Conservation (phyloP, 768 basidiomycete species). For the Rhizopogon vinicolor region DNA sequence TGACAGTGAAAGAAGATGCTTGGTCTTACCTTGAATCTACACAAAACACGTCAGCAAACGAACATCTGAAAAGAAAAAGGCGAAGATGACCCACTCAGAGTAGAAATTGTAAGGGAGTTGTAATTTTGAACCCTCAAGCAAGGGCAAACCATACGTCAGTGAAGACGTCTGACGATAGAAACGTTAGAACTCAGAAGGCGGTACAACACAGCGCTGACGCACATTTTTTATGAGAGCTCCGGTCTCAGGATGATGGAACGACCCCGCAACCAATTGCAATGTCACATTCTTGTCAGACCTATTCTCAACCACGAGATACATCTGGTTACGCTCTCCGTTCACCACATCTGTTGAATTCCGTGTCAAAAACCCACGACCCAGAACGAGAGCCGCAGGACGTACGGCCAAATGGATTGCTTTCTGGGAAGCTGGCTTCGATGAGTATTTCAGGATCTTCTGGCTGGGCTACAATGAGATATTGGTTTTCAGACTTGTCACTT, state of each 20-base stretch:
- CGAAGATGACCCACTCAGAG: constrained; percentile 62
- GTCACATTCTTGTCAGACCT: constrained; percentile 71
- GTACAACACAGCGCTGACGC: constrained; percentile 13
- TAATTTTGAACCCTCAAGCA: constrained; percentile 54
- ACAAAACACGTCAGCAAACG: constrained; percentile 8
- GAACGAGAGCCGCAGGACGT: constrained; percentile 26
- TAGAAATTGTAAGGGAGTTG: constrained; percentile 70
- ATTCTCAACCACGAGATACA: constrained; percentile 68
- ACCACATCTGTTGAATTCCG: constrained; percentile 55
- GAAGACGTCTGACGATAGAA: constrained; percentile 47
- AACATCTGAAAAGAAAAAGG: background rate
- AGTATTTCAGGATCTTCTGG: constrained; percentile 49
- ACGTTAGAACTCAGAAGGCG: background rate
- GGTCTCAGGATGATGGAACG: constrained; percentile 62
- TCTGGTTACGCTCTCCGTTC: constrained; percentile 75
- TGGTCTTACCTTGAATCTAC: constrained; percentile 56
- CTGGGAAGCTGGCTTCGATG: constrained; percentile 55
- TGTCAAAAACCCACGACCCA: background rate
- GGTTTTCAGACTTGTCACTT: background rate
- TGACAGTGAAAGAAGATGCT: background rate
- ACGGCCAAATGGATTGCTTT: constrained; percentile 76
- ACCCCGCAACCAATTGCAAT: constrained; percentile 58
- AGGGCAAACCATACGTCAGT: constrained; percentile 44
- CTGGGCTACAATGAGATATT: constrained; percentile 14
- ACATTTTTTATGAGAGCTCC: constrained; percentile 71